Conservation (phyloP, 495 filamentous ascomycete species). For the Bathelium albidoporum region DNA sequence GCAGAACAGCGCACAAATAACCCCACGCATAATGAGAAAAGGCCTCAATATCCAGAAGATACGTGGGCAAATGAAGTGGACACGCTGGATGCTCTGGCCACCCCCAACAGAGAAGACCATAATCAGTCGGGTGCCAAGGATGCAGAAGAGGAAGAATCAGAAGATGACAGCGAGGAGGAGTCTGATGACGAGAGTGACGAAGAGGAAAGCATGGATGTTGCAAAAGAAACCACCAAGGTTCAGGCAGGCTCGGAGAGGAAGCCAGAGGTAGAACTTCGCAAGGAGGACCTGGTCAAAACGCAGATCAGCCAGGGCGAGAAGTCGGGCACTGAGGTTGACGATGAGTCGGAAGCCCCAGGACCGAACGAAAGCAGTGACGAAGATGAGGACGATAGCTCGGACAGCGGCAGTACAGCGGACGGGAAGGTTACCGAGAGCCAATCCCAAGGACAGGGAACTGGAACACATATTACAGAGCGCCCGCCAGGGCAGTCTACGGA, state of each 20-base stretch:
- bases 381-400: background rate
- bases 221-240: background rate
- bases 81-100: background rate
- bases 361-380: background rate
- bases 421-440: too few relatives aligned
- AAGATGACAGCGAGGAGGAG: background rate
- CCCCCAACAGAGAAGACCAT: background rate
- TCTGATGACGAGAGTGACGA: background rate
- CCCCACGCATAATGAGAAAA: background rate
- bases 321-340: background rate
- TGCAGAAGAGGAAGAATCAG: background rate
- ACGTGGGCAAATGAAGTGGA: background rate
- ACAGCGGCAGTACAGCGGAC: too few relatives aligned
- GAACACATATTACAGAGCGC: too few relatives aligned
- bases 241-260: background rate
- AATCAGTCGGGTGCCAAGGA: background rate
- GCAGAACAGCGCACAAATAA: background rate
- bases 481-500: too few relatives aligned
- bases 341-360: background rate
- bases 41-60: background rate
- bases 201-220: background rate
- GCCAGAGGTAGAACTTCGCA: background rate
- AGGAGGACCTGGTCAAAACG: background rate
- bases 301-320: background rate
- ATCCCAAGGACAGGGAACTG: too few relatives aligned